Base-by-base conservation (phyloP, 805 yeast species). In the Candida tammaniensis region DNA sequence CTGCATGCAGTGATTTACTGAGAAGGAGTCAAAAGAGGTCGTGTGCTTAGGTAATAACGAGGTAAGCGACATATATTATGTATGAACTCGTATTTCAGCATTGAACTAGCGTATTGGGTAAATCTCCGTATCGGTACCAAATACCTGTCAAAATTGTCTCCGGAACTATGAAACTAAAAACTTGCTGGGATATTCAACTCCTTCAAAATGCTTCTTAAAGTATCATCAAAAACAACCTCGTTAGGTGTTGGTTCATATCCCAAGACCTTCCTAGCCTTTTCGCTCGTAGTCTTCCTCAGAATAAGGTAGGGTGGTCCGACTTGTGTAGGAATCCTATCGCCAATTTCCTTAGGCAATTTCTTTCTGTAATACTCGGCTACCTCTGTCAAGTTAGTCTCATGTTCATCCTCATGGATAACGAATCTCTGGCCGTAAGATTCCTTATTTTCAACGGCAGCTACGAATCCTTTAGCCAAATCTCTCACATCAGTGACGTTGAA, bases 371-470 rank as follows among this genome's bases (percentile, higher is more conserved):
- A 9, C 5, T 28, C 27, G 10, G 23, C 4, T 4, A 19, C n/a
- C 8, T 30, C 9, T 5, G 19, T 17, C 7, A 19, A 7, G n/a
- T n/a, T n/a, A 7, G 24, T 19, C 4, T 24, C 15, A 15, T 24
- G 22, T 12, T 31, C 24, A 3, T 19, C 31, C 7, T 17, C 24
- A 7, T 17, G 12, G 11, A 39, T 7, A 24, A 39, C 21, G 14
- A 34, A 24, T 25, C 32, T 31, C 28, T 39, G 29, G 19, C 36
- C 39, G 8, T 28, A 32, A 11, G 36, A 24, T 21, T 35, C 34
- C 5, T 19, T 13, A 2, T 2, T 15, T 14, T 35, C 39, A 7
- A 21, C 19, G 4, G 30, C 22, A 12, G 24, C 31, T n/a, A 29
- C 36, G 16, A 39, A 31, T 9, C 36, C 34, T 3, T 31, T 19